Base-by-base conservation (phyloP, 2,329 filamentous ascomycete species). In the Neurospora sp. region DNA sequence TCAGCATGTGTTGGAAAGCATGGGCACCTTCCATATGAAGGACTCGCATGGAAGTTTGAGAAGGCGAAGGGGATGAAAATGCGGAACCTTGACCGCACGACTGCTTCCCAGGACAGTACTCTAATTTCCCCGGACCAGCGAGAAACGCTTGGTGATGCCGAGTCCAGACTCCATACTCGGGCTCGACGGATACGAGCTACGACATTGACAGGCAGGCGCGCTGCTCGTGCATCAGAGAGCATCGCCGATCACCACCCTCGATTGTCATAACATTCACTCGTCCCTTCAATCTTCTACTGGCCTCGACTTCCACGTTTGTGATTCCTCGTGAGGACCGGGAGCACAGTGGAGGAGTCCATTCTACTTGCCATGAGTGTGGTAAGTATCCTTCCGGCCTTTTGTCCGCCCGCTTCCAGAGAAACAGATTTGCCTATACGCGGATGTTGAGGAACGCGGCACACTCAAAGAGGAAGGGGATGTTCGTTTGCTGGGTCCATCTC, bases 71-170 rank as follows among this genome's bases (percentile, higher is more conserved):
- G 23, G 67, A 68, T 52, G 13, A 68, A 2, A n/a, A 33, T 68
- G 42, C 38, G 43, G 43, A 28, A 28, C 3, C 28, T 28, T 28
- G 28, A 28, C 28, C 28, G 28, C 28, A 28, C 28, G 28, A 28
- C 28, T n/a, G n/a, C n/a, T n/a, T 28, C 28, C 28, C 1, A 4
- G 4, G 28, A 28, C 28, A 28, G 28, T 28, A 28, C 28, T 28
- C 28, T 68, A 40, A 58, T 70, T 70, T 67, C 66, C 42, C 52
- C 62, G 43, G 43, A 40, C 66, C 38, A 17, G n/a, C n/a, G n/a
- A n/a, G n/a, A 28, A 28, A 38, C 38, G 23, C 36, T 66, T 66
- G 43, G 46, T 10, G 17, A 15, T 67, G 36, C 15, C 43, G 19
- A 28, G 23, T 19, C 46, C 68, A 69, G 39, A n/a, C 62, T 62